A percentile compares a stretch with the other conserved stretches of the same genome.
Evolutionary conservation across 352 stramenopile species (phyloP).

Genomic region (Globisporangium spinosum): DNA sequence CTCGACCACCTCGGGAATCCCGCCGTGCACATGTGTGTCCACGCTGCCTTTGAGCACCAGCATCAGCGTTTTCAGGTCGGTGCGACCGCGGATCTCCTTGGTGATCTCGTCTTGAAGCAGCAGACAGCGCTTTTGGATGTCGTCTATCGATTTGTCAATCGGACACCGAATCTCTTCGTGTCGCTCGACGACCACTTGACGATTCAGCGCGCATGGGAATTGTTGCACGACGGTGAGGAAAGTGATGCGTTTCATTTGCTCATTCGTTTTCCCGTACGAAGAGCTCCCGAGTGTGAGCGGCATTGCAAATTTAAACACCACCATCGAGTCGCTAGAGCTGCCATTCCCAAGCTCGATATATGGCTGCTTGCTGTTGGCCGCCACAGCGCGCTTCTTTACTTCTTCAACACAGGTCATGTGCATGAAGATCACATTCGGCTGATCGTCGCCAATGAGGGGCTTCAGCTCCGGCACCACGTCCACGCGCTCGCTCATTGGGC

Average conservation of each 20-base stretch:
- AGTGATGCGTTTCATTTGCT: conserved; percentile 73
- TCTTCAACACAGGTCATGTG: conserved; percentile 32
- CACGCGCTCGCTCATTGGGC: conserved; percentile 51
- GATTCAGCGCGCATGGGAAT: conserved; percentile 52
- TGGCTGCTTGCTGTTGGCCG: neutral
- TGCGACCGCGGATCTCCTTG: conserved; percentile 41
- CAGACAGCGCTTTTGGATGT: conserved; percentile 60
- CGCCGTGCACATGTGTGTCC: conserved; percentile 74
- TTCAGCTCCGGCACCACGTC: conserved; percentile 58
- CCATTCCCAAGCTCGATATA: neutral
- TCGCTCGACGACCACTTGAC: conserved; percentile 37
- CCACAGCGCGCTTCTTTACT: conserved; percentile 3
- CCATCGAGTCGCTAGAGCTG: neutral
- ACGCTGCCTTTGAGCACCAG: conserved; percentile 80
- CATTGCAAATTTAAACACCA: conserved; percentile 44
- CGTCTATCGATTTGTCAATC: conserved; percentile 75
- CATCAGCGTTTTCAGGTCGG: conserved; percentile 70
- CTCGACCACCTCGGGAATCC: conserved; percentile 68
- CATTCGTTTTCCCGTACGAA: conserved; percentile 54
- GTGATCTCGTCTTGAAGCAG: conserved; percentile 52
- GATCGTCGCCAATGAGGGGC: conserved; percentile 31
- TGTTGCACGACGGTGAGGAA: conserved; percentile 33
- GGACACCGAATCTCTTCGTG: conserved; percentile 53
- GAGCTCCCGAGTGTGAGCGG: conserved; percentile 44
- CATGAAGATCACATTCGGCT: conserved; percentile 62